phyloP scores from a whole-genome alignment of 176 grass and related monocot genomes.

The Stipa capillata region DNA sequence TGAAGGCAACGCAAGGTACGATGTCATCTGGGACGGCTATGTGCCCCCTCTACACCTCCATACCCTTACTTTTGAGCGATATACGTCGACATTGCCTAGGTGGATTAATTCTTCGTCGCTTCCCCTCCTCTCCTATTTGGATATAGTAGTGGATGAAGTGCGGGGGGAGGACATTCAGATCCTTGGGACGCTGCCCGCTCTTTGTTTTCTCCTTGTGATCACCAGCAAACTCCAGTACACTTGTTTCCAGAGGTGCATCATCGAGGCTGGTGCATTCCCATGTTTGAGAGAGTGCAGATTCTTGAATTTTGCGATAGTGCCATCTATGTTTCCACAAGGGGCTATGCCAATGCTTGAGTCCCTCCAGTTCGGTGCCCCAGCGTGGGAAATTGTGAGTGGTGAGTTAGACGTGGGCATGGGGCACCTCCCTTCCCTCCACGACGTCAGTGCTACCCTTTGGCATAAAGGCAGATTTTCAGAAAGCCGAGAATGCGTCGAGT shows the following conservation, averaged over 20 bases:
- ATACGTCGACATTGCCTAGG: accelerated
- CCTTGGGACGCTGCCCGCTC: not conserved
- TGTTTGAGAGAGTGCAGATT: not conserved
- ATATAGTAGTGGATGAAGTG: accelerated
- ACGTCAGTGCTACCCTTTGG: accelerated
- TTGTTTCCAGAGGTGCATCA: not conserved
- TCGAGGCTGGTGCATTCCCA: not conserved
- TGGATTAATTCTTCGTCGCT: not conserved
- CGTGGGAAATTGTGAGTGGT: not conserved
- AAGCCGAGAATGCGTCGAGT: too few relatives aligned
- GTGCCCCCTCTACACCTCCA: not conserved
- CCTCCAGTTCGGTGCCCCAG: accelerated
- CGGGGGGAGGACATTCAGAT: not conserved
- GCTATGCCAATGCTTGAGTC: not conserved
- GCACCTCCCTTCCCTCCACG: not conserved
- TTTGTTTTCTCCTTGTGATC: accelerated
- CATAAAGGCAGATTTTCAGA: accelerated
- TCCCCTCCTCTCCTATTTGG: not conserved
- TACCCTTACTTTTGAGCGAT: accelerated
- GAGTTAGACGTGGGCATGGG: not conserved
- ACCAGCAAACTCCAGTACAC: too few relatives aligned
- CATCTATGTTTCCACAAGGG: not conserved
- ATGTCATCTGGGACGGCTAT: not conserved
- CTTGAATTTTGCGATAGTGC: accelerated
- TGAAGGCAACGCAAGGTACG: accelerated